Base-by-base conservation (phyloP, 805 yeast species). In the Metschnikowia baotianmanensis region DNA sequence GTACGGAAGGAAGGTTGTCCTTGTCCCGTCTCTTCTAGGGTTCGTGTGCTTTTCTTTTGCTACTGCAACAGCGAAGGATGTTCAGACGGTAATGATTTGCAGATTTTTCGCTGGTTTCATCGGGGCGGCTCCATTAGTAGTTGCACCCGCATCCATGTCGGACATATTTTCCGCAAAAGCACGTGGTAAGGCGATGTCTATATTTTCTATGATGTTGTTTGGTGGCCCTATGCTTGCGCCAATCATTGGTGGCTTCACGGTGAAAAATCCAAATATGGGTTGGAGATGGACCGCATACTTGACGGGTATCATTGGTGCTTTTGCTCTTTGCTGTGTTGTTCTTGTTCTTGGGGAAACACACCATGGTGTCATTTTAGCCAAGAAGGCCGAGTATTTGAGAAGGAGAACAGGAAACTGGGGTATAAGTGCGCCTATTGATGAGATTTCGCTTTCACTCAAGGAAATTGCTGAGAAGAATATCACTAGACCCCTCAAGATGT, bases 201-300 rank as follows among this genome's bases (percentile, higher is more conserved):
- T 52, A 16, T 55, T 55, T 26, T 54, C 58, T 17, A 50, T 55
- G 22, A 69, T 74, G 26, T 76, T 78, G 34, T 52, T 52, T 27
- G 56, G 56, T 22, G 56, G 56, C 11, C 56, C 56, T 6, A 52
- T 52, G 56, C 42, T 52, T 23, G 56, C 53, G 5, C 56, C 56
- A 9, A 52, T 52, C 13, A 35, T 51, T 13, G 86, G 90, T 45
- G 82, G 82, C 0, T 86, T 82, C 59, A 78, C 83, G 31, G 74
- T 71, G n/a, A 59, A 64, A 34, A 74, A 78, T 41, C 54, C 65
- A 9, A 67, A 73, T 40, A 66, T 88, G 31, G 86, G 88, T 13
- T 86, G 95, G 95, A 72, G 96, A 57, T 87, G 95, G 95, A 75
- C 86, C 10, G 74, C 71, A 48, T 87, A 86, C 59, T 65, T 86